Evolutionary conservation across 1,139 yeast species (phyloP), one percentile per base, ranked within the genome.

Genomic region (Kazachstania sp.): DNA sequence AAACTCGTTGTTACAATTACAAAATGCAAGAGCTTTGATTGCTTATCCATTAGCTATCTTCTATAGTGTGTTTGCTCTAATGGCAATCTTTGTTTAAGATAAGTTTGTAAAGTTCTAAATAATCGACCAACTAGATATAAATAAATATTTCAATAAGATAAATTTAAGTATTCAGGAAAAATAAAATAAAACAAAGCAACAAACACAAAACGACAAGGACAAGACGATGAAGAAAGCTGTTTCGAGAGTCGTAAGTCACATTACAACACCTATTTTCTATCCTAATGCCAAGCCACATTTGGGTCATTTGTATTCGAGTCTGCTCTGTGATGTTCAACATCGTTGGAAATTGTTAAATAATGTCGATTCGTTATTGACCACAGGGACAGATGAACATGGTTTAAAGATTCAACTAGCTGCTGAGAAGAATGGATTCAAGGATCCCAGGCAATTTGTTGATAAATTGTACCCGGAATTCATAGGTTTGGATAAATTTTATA

Each of bases 311-410:
- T 90, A 92, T 63, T 79, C 96, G 15, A 85, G 88, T 86, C 72
- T 88, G 0, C 67, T 92, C 36, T 82, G 92, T 43, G 97, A 92
- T 66, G 82, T 83, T 1, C 70, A 83, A 48, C 77, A 73, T 52
- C 71, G 96, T 52, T 90, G 96, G 95, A 77, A 77, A 42, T 59
- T 58, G 23, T 65, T 81, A 41, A 70, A 68, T 41, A 67, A 74
- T 6, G 58, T 69, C 15, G 72, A 76, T 0, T 67, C 86, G 0
- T 77, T 71, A 51, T 74, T 90, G 60, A 76, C 86, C 11, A 92
- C 98, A 0, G 99, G 99, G 0, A 90, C 97, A 0, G 99, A 92
- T 64, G 99, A 92, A 66, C 98, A 92, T 64, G 99, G 99, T 0
- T 69, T 88, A 51, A 92, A 92, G 69, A 90, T 92, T 36, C 95